A percentile compares a stretch with the other conserved stretches of the same genome.
Conservation (phyloP, 1,139 yeast genomes). For the Hyphopichia pseudoburtonii region DNA sequence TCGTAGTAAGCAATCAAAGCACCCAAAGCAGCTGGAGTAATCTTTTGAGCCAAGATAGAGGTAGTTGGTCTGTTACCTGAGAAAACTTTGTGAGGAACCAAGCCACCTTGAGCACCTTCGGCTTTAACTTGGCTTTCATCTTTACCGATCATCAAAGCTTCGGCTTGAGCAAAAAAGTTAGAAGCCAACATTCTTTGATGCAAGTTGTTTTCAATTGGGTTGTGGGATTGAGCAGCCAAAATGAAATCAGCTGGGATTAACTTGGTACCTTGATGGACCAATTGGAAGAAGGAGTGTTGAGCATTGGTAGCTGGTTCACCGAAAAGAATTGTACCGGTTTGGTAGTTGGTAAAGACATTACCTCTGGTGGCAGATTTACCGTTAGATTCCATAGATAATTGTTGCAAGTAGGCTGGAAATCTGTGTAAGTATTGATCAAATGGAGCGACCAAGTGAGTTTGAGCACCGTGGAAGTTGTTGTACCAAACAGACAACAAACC, state of each 20-base stretch:
- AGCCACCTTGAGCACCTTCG: conserved; percentile 84
- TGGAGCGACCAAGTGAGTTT: conserved; percentile 97
- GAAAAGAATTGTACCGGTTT: conserved; percentile 91
- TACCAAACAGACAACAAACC: conserved; percentile 96
- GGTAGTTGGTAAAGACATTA: conserved; percentile 86
- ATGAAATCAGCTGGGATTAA: conserved; percentile 95
- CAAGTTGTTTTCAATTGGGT: conserved; percentile 90
- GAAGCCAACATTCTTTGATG: conserved; percentile 98
- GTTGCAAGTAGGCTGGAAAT: conserved; percentile 99
- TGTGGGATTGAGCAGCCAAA: conserved; percentile 95
- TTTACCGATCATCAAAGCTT: conserved; percentile 97
- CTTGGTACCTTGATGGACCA: conserved; percentile 98
- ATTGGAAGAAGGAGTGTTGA: conserved; percentile 98
- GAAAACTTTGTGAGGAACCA: conserved; percentile 94
- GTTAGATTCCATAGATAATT: conserved; percentile 97
- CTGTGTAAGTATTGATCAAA: conserved; percentile 98
- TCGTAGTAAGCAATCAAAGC: conserved; percentile 96
- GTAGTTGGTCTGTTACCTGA: conserved; percentile 99
- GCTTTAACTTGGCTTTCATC: conserved; percentile 77
- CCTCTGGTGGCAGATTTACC: conserved; percentile 97
- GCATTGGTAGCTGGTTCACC: conserved; percentile 99
- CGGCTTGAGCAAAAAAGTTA: conserved; percentile 97
- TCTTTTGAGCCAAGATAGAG: conserved; percentile 89
- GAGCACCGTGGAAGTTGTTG: conserved; percentile 96
- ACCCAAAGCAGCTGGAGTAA: conserved; percentile 95